phyloP scores from a whole-genome alignment of 192 early-diverging fungal genomes.

The Entomortierella lignicola region DNA sequence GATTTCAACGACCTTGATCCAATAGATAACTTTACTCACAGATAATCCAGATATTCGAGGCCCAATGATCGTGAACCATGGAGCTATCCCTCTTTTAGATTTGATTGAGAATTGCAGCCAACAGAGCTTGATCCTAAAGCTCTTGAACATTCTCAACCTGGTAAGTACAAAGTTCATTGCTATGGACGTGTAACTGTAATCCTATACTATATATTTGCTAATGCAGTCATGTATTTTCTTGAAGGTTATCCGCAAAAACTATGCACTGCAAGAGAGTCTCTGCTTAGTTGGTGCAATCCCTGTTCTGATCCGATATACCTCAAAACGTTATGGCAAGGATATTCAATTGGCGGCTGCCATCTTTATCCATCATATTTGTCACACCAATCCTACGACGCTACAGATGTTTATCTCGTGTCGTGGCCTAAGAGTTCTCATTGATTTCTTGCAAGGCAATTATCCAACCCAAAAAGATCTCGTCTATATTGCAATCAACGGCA shows the following conservation, averaged over 20 bases:
- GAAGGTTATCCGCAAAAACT: conserved; percentile 50
- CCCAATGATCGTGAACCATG: conserved; percentile 59
- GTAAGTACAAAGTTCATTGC: too few species aligned
- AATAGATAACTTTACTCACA: conserved; percentile 38
- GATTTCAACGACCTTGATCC: background rate
- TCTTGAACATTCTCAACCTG: conserved; percentile 56
- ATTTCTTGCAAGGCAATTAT: conserved; percentile 63
- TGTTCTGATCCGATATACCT: conserved; percentile 59
- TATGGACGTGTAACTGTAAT: background rate
- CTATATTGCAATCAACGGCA: conserved; percentile 63
- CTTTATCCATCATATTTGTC: conserved; percentile 65
- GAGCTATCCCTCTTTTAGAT: conserved; percentile 59
- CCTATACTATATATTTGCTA: background rate
- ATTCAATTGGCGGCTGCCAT: conserved; percentile 61
- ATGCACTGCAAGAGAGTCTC: conserved; percentile 60
- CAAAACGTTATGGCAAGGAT: conserved; percentile 44
- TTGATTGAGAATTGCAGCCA: conserved; percentile 55
- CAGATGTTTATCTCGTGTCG: conserved; percentile 73
- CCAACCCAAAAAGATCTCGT: conserved; percentile 58
- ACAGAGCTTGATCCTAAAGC: conserved; percentile 31
- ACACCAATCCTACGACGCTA: conserved; percentile 57
- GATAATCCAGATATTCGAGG: conserved; percentile 59
- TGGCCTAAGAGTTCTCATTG: conserved; percentile 60
- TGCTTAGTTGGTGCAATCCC: conserved; percentile 68
- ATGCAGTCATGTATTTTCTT: too few species aligned